Conservation (phyloP, 148 eudicot genomes). For the Selenicereus undatus region DNA sequence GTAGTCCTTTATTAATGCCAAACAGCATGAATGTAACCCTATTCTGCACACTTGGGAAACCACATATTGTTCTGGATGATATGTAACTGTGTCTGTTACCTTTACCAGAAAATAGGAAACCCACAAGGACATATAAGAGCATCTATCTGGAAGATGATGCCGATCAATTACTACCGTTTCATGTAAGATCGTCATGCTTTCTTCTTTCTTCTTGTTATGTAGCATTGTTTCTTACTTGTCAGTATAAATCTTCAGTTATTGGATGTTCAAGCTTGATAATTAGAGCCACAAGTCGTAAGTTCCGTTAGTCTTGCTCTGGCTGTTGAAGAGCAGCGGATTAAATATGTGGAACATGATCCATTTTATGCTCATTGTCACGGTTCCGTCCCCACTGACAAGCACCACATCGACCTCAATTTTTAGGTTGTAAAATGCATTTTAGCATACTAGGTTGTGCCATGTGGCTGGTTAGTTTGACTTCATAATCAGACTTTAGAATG, state of each 20-base stretch:
- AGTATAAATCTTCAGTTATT: background rate
- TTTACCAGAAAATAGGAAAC: constrained; percentile 27
- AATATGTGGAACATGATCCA: background rate
- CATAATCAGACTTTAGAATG: background rate
- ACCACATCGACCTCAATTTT: background rate
- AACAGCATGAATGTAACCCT: background rate
- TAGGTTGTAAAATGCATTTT: background rate
- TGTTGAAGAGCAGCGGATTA: background rate
- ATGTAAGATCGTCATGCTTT: constrained; percentile 27
- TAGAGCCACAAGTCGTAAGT: background rate
- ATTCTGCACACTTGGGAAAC: background rate
- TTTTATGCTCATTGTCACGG: background rate
- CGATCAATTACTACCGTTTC: constrained; percentile 20
- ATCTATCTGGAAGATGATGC: constrained; percentile 39
- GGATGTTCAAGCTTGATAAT: background rate
- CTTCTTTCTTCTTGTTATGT: background rate
- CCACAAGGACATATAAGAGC: constrained; percentile 17
- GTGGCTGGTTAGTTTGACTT: background rate
- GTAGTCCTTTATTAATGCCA: background rate
- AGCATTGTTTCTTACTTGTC: background rate
- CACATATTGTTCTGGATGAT: background rate
- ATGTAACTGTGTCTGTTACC: constrained; percentile 7
- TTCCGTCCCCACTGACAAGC: background rate
- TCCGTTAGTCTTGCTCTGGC: background rate
- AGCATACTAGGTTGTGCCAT: background rate